phyloP scores from a whole-genome alignment of 768 basidiomycete genomes.

The Termitomyces titanicus region DNA sequence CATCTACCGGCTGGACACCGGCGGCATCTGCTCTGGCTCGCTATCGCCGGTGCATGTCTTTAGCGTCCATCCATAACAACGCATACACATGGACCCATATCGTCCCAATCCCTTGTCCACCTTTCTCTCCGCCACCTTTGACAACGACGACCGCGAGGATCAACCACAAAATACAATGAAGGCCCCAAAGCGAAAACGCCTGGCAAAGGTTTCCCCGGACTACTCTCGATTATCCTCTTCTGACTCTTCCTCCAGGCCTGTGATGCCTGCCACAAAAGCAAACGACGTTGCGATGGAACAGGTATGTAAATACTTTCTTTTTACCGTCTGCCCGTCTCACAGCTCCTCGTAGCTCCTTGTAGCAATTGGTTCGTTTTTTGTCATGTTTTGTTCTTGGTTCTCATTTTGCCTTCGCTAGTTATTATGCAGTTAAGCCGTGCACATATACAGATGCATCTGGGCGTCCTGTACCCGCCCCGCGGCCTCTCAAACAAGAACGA shows the following conservation, averaged over 20 bases:
- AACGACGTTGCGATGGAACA: constrained; percentile 80
- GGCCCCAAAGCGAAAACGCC: constrained; percentile 51
- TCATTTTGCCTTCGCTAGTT: constrained; percentile 39
- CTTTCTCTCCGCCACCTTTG: constrained; percentile 19
- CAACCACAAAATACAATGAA: constrained; percentile 33
- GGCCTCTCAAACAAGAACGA: constrained; percentile 43
- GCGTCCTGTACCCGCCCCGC: constrained; percentile 73
- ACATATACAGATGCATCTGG: constrained; percentile 79
- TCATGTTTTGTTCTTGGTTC: not conserved
- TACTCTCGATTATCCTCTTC: constrained; percentile 3
- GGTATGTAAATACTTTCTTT: constrained; percentile 38
- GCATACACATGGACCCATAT: constrained; percentile 34
- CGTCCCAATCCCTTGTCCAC: constrained; percentile 22
- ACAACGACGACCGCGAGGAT: constrained; percentile 29
- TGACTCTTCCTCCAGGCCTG: constrained; percentile 45
- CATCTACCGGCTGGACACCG: constrained; percentile 23
- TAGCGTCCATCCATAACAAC: constrained; percentile 17
- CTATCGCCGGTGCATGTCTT: constrained; percentile 21
- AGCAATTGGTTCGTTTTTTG: constrained; percentile 65
- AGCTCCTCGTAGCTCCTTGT: constrained; percentile 55
- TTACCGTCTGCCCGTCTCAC: constrained; percentile 11
- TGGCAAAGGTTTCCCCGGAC: constrained; percentile 39
- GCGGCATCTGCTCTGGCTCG: constrained; percentile 25
- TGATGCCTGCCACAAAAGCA: constrained; percentile 83
- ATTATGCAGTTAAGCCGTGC: constrained; percentile 78